Evolutionary conservation across 169 alveolate genomes (phyloP).

Genomic region (Plasmodium falciparum): DNA sequence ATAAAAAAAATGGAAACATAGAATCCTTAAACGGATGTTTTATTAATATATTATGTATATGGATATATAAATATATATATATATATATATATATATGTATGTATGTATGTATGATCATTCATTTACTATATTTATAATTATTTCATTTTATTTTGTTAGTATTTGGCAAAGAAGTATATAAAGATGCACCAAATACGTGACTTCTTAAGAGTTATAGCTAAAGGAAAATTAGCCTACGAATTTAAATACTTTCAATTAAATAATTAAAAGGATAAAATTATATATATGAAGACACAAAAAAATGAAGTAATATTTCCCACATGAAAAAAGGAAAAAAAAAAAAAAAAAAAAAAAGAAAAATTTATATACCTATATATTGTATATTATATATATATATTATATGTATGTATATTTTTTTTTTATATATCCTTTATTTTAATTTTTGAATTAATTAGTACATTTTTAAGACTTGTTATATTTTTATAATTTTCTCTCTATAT

Average conservation of each 20-base stretch:
- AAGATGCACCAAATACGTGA: constrained; percentile 98
- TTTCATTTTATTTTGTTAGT: constrained; percentile 82
- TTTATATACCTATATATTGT: too few relatives aligned
- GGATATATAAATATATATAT: background rate
- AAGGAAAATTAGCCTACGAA: constrained; percentile 93
- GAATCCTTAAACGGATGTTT: background rate
- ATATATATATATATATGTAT: background rate
- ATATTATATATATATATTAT: too few relatives aligned
- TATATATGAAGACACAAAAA: constrained; percentile 1
- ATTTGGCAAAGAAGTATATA: constrained; percentile 98
- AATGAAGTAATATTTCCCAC: background rate
- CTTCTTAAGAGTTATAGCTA: constrained; percentile 97
- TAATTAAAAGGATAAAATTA: constrained; percentile 88
- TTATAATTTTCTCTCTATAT: too few relatives aligned
- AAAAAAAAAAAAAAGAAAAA: too few relatives aligned
- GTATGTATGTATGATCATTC: background rate
- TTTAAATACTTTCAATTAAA: constrained; percentile 94
- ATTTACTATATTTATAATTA: background rate
- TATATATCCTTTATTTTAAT: too few relatives aligned
- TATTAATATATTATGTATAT: background rate
- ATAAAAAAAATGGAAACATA: constrained; percentile 2
- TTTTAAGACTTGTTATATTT: too few relatives aligned
- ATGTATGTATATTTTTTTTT: too few relatives aligned
- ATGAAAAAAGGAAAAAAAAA: background rate
- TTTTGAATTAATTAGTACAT: too few relatives aligned